Conservation (phyloP, 495 filamentous ascomycete species). For the Copromyces sp. region DNA sequence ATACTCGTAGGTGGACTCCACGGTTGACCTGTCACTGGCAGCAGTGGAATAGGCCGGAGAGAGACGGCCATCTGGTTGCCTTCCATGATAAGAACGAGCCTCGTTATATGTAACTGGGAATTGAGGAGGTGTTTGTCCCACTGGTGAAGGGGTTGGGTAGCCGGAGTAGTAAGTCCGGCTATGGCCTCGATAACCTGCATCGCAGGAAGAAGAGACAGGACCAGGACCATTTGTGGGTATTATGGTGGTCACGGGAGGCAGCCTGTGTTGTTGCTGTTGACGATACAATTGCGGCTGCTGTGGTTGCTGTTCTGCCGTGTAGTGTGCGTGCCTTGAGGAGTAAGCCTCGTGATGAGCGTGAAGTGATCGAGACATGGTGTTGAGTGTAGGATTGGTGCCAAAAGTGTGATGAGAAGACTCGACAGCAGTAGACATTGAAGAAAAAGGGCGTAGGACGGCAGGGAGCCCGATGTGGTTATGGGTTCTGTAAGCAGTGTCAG, state of each 20-base stretch:
- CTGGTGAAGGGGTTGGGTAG: slow-evolving; percentile 28
- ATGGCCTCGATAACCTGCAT: slow-evolving; percentile 15
- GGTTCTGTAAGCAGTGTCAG: slow-evolving; percentile 13
- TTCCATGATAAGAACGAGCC: slow-evolving; percentile 20
- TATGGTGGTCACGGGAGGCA: slow-evolving; percentile 24
- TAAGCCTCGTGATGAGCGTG: slow-evolving; percentile 33
- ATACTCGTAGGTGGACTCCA: slow-evolving; percentile 24
- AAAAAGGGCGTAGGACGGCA: slow-evolving; percentile 5
- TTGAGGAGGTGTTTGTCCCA: slow-evolving; percentile 27
- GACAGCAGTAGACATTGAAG: slow-evolving; percentile 31
- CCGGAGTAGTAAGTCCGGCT: slow-evolving; percentile 19
- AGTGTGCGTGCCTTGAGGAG: slow-evolving; percentile 29
- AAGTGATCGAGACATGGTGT: slow-evolving; percentile 38
- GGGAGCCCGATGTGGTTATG: slow-evolving; percentile 5
- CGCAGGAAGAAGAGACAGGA: slow-evolving; percentile 18
- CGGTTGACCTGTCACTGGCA: slow-evolving; percentile 26
- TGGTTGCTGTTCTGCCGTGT: slow-evolving; percentile 26
- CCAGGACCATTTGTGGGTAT: slow-evolving; percentile 13
- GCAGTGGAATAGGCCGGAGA: slow-evolving; percentile 28
- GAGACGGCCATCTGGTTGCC: slow-evolving; percentile 22
- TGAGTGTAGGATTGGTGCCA: slow-evolving; percentile 34
- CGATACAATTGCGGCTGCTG: slow-evolving; percentile 10
- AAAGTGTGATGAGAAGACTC: slow-evolving; percentile 29
- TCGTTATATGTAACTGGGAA: slow-evolving; percentile 26
- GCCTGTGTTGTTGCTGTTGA: slow-evolving; percentile 10